Conservation (phyloP, 2,329 filamentous ascomycete genomes). For the Ascosphaera apis region DNA sequence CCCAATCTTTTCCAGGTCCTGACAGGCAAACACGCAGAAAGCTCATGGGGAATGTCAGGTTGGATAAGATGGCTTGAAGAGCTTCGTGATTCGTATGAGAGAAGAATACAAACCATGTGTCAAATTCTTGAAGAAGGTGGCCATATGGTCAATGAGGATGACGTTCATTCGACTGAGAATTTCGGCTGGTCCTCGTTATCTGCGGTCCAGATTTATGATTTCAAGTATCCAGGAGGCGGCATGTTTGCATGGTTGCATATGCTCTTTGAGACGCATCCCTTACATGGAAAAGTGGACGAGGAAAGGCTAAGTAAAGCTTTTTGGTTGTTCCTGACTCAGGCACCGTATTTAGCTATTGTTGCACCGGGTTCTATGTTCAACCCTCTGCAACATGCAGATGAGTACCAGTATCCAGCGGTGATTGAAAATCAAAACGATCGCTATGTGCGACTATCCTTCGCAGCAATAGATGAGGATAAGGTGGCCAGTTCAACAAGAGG, state of each 20-base stretch:
- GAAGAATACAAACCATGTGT: slow-evolving; percentile 64
- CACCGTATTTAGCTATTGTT: slow-evolving; percentile 46
- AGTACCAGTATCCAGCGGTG: slow-evolving; percentile 10
- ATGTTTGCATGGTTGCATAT: slow-evolving; percentile 81
- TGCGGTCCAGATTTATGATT: slow-evolving; percentile 51
- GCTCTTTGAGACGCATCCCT: slow-evolving; percentile 48
- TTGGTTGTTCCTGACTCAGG: slow-evolving; percentile 46
- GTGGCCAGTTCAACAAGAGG: slow-evolving; percentile 38
- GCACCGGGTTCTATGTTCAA: slow-evolving; percentile 53
- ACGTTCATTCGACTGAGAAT: slow-evolving; percentile 14
- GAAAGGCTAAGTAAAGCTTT: slow-evolving; percentile 39
- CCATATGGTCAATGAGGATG: slow-evolving; percentile 36
- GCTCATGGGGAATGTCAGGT: slow-evolving; percentile 50
- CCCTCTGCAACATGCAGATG: slow-evolving; percentile 24
- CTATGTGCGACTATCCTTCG: slow-evolving; percentile 64
- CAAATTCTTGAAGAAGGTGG: slow-evolving; percentile 44
- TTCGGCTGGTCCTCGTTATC: slow-evolving; percentile 48
- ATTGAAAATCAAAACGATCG: slow-evolving; percentile 40
- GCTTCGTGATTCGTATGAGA: slow-evolving; percentile 61
- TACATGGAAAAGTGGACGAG: slow-evolving; percentile 33
- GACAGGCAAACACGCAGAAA: neutral
- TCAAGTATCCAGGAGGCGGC: slow-evolving; percentile 59
- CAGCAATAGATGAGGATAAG: slow-evolving; percentile 51
- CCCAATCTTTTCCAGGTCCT: neutral
- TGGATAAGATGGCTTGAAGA: slow-evolving; percentile 86